phyloP scores from a whole-genome alignment of 2,329 filamentous ascomycete genomes.

The Coccinonectria pachysandricola region DNA sequence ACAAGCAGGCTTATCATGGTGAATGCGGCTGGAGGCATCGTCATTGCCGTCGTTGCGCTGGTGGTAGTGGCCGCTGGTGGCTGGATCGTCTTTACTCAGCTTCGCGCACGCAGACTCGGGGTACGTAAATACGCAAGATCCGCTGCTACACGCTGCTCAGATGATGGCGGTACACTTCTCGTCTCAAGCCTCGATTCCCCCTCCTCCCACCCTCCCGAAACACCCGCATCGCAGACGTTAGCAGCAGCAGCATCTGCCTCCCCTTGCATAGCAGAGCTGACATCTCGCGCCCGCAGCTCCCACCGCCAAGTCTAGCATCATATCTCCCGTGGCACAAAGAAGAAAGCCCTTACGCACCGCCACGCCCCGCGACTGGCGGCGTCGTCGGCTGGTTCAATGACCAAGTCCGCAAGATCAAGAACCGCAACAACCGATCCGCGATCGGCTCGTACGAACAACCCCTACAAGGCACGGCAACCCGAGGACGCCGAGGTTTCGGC shows the following conservation, averaged over 20 bases:
- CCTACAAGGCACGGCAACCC: constrained; percentile 26
- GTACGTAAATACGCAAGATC: too few species aligned
- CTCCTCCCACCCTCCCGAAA: too few species aligned
- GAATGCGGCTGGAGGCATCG: constrained; percentile 53
- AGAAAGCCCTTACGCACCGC: constrained; percentile 37
- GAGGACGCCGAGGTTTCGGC: constrained; percentile 48
- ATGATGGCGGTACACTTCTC: too few species aligned
- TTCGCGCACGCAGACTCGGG: constrained; percentile 63
- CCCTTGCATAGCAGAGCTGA: too few species aligned
- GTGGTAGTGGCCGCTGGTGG: constrained; percentile 44
- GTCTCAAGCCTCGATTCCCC: too few species aligned
- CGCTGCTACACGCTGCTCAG: too few species aligned
- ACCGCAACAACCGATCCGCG: constrained; percentile 54
- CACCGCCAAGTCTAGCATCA: constrained; percentile 54
- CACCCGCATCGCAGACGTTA: too few species aligned
- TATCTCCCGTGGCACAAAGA: constrained; percentile 61
- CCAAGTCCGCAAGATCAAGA: constrained; percentile 52
- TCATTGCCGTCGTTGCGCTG: constrained; percentile 61
- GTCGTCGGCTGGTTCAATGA: constrained; percentile 64
- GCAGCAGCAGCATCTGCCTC: too few species aligned
- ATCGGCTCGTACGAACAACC: constrained; percentile 63
- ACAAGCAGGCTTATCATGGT: constrained; percentile 21
- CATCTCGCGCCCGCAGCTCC: constrained; percentile 47
- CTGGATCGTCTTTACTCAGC: constrained; percentile 63
- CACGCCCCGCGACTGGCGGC: constrained; percentile 49